These are phyloP conservation scores for Myriosclerotinia curreyana DNA, from an alignment of 2,329 filamentous ascomycete genomes.

Conservation along the genomic window DNA sequence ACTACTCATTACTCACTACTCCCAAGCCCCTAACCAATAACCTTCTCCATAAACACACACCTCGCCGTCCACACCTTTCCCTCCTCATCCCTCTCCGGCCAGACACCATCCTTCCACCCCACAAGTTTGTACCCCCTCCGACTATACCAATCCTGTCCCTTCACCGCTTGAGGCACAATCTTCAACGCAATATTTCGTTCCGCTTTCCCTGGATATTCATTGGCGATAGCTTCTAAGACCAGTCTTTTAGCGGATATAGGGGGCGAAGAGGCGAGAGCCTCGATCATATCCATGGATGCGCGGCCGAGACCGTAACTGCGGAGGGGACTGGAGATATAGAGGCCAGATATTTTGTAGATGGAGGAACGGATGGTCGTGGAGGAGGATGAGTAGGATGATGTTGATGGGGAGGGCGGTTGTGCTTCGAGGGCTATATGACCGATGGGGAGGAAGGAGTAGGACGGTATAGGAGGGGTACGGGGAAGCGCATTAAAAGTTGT, in stretches of 20 bases:
- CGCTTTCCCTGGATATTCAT: conserved; percentile 22
- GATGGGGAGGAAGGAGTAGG: conserved; percentile 29
- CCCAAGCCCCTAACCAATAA: conserved; percentile 20
- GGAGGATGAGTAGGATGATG: conserved; percentile 28
- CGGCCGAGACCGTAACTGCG: conserved; percentile 32
- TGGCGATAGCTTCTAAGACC: conserved; percentile 25
- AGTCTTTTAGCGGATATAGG: conserved; percentile 31
- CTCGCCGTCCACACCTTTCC: conserved; percentile 28
- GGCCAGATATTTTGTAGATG: conserved; percentile 29
- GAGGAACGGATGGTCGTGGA: conserved; percentile 18
- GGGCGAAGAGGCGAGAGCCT: conserved; percentile 25
- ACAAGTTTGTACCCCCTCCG: conserved; percentile 31
- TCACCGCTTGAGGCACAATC: conserved; percentile 16
- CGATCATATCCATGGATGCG: conserved; percentile 33
- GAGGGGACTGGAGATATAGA: conserved; percentile 31
- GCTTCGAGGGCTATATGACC: conserved; percentile 35
- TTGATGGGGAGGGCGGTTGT: conserved; percentile 26
- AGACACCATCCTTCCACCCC: conserved; percentile 24
- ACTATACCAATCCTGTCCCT: conserved; percentile 32
- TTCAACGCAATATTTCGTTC: conserved; percentile 25
- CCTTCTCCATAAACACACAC: conserved; percentile 33
- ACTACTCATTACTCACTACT: neutral
- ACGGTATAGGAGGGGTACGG: conserved; percentile 11
- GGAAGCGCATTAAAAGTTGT: conserved; percentile 22
- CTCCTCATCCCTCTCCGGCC: conserved; percentile 24